Base-by-base conservation (phyloP, 2,329 filamentous ascomycete genomes). In the Cytospora mali region DNA sequence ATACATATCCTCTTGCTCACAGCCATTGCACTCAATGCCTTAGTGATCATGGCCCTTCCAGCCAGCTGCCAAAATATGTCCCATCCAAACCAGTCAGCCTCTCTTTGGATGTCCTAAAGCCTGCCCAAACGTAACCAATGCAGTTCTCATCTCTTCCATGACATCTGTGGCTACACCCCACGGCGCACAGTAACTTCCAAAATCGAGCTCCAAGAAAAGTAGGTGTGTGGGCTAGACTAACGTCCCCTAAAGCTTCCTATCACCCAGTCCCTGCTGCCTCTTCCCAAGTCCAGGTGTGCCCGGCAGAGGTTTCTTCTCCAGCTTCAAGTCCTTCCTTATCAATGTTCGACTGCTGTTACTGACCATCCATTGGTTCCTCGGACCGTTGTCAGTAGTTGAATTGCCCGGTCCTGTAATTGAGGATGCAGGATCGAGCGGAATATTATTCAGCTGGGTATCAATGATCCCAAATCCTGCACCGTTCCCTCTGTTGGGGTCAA, bases 401-500 rank as follows among this genome's bases (percentile, higher is more conserved):
- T 25, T n/a, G 25, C 5, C 48, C 1, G 60, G 49, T 14, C 6
- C 49, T 18, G 48, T 21, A 4, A n/a, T 18, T 18, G 55, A 35
- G 6, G 55, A 58, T n/a, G 46, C 11, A 10, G 50, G 13, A 3
- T 25, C 49, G 39, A 57, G 9, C 13, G n/a, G 14, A 7, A 33
- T 39, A n/a, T 29, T 48, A 39, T 51, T 53, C 35, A 49, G 28
- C n/a, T 49, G 48, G 3, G 28, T 0, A 10, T 31, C 61, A 2
- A 55, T 49, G 16, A 65, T 61, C 1, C 61, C 64, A 23, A 66
- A 64, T 3, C 64, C 62, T 3, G 62, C 64, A 9, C 64, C 62
- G 23, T 64, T 58, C 16, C 64, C 46, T 49, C 64, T 55, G 21
- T 27, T 56, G 7, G 62, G 64, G 13, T 64, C 64, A 4, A 62